phyloP scores from a whole-genome alignment of 345 rosid species.

The Theobroma cacao region DNA sequence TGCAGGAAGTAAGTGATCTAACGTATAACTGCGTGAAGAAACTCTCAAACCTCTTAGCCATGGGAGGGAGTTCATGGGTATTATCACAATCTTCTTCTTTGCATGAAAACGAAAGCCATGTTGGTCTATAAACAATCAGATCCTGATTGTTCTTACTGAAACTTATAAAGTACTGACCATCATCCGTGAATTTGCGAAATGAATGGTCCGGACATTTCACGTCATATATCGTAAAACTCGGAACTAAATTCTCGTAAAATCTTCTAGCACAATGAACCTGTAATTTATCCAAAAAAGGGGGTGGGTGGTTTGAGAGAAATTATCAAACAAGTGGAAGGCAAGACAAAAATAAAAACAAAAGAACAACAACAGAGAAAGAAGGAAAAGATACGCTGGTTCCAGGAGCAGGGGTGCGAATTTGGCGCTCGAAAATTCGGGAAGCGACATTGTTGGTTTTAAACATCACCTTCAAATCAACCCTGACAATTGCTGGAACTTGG shows the following conservation, averaged over 20 bases:
- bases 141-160: slow-evolving; percentile 86
- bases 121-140: slow-evolving; percentile 85
- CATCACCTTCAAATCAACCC: neutral
- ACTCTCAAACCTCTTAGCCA: slow-evolving; percentile 76
- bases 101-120: slow-evolving; percentile 75
- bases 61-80: slow-evolving; percentile 52
- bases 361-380: too few relatives aligned
- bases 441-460: slow-evolving; percentile 7
- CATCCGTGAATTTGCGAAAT: slow-evolving; percentile 94
- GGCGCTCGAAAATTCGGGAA: slow-evolving; percentile 16
- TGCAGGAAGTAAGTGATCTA: slow-evolving; percentile 72
- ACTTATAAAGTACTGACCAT: slow-evolving; percentile 85
- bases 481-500: neutral
- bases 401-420: slow-evolving; percentile 5
- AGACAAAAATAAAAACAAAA: neutral
- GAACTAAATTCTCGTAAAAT: slow-evolving; percentile 92
- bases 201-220: slow-evolving; percentile 85
- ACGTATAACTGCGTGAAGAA: slow-evolving; percentile 74
- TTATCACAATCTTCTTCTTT: slow-evolving; percentile 44
- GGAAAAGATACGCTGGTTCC: neutral
- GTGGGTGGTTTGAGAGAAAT: neutral
- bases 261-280: slow-evolving; percentile 82
- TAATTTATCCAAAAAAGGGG: neutral
- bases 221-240: slow-evolving; percentile 77
- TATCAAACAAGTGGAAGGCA: slow-evolving; percentile 4